phyloP scores from a whole-genome alignment of 2,329 filamentous ascomycete species.

The Colletotrichum sublineola region DNA sequence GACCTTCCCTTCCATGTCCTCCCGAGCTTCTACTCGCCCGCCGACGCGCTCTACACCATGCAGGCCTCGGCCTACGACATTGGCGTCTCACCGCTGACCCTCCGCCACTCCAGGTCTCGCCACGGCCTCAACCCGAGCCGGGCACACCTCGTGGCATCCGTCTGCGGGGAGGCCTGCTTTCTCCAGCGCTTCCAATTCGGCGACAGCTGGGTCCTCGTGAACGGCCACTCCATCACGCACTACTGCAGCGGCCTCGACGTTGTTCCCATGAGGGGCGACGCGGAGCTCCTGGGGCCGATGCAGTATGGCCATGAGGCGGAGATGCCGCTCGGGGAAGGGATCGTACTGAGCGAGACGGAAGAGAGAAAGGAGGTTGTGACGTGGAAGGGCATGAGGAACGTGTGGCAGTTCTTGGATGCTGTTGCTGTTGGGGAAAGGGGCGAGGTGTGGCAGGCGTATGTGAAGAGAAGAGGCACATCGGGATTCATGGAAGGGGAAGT shows the following conservation, averaged over 20 bases:
- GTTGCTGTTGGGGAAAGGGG: constrained; percentile 50
- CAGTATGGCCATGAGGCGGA: constrained; percentile 34
- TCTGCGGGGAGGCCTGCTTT: constrained; percentile 62
- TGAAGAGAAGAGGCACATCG: constrained; percentile 48
- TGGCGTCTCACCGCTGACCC: constrained; percentile 56
- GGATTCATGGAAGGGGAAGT: constrained; percentile 38
- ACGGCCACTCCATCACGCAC: constrained; percentile 60
- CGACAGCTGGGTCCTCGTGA: constrained; percentile 63
- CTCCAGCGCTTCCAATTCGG: constrained; percentile 61
- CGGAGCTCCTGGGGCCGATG: constrained; percentile 28
- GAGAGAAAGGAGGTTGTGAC: constrained; percentile 50
- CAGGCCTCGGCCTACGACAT: constrained; percentile 54
- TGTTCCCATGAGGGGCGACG: constrained; percentile 31
- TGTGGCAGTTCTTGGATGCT: constrained; percentile 59
- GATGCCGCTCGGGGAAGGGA: constrained; percentile 46
- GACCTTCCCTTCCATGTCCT: constrained; percentile 56
- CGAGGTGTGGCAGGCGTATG: constrained; percentile 62
- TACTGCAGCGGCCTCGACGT: constrained; percentile 55
- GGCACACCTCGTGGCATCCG: constrained; percentile 57
- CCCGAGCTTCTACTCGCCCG: constrained; percentile 58
- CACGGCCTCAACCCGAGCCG: constrained; percentile 56
- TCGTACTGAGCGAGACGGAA: constrained; percentile 51
- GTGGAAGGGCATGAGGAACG: constrained; percentile 53
- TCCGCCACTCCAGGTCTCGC: constrained; percentile 56
- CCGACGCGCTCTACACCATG: constrained; percentile 49